Evolutionary conservation across 805 yeast genomes (phyloP), one percentile per base, ranked within the genome.

Genomic region (Debaryomyces prosopidis): DNA sequence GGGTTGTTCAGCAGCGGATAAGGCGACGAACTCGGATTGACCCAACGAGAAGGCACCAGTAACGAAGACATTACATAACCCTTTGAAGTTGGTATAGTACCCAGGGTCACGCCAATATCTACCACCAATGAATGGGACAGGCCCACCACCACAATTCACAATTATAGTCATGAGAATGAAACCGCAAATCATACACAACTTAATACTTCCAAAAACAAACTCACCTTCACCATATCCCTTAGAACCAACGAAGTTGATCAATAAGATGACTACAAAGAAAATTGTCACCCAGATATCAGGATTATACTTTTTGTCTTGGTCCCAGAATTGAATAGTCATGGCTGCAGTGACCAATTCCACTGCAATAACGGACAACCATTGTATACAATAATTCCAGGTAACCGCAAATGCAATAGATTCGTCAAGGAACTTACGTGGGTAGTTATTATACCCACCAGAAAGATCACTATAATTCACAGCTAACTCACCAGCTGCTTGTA

Each of bases 281-380:
- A 82, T 75, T 1, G 74, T 67, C 15, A 83, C 84, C 62, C 78
- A 83, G 4, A 74, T 79, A 52, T 80, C 85, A 1, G 86, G 69
- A 53, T 81, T 75, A 40, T 82, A 69, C 4, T 36, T 36, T 36
- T 2, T 30, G 5, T 18, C 18, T 6, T n/a, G 14, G 30, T 46
- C 58, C 89, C 89, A 83, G 61, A 68, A 82, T 50, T 75, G 66
- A 46, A 83, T 73, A 20, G 87, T 81, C 71, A 81, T 75, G 35
- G 82, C 69, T 15, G 85, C 85, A 18, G 87, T 81, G 23, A 82
- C 85, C 57, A 82, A 69, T 57, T 83, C 88, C 39, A 83, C 70
- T 2, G 87, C 81, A 43, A 83, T 71, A 45, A 81, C 84, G 36
- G 79, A 71, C 52, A 80, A 62, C 84, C 87, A 83, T 61, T 81